Evolutionary conservation across 2,329 filamentous ascomycete species (phyloP).

Genomic region (Anthostomella pinea): DNA sequence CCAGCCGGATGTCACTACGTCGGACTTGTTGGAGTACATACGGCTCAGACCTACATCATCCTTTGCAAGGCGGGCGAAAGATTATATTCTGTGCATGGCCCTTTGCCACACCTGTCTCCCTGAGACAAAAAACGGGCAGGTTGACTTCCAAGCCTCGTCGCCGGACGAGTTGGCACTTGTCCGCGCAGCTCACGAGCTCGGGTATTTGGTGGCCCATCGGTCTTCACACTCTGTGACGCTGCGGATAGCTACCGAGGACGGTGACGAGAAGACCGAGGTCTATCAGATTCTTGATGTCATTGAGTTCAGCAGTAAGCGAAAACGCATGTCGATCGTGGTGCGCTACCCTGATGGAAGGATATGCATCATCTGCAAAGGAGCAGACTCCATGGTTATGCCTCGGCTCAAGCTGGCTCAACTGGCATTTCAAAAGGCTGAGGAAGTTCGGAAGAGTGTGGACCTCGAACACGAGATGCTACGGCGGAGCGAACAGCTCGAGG

Average conservation of each 20-base stretch:
- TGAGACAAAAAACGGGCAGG: constrained; percentile 67
- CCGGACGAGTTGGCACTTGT: constrained; percentile 89
- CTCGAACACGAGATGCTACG: constrained; percentile 55
- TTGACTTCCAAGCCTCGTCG: constrained; percentile 84
- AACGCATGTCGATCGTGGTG: constrained; percentile 86
- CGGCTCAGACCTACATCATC: constrained; percentile 69
- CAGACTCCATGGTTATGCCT: constrained; percentile 79
- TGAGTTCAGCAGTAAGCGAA: constrained; percentile 85
- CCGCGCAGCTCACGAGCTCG: constrained; percentile 79
- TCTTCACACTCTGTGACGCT: constrained; percentile 67
- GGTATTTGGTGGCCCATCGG: constrained; percentile 72
- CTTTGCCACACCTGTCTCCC: constrained; percentile 90
- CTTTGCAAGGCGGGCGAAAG: constrained; percentile 75
- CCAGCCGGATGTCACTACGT: constrained; percentile 61
- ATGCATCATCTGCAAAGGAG: constrained; percentile 85
- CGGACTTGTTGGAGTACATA: constrained; percentile 76
- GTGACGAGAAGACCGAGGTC: constrained; percentile 49
- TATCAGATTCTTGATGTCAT: constrained; percentile 85
- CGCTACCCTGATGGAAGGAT: constrained; percentile 81
- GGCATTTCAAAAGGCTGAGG: constrained; percentile 71
- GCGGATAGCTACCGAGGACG: constrained; percentile 37
- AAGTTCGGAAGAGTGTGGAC: constrained; percentile 61
- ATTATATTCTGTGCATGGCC: constrained; percentile 81
- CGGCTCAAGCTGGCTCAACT: constrained; percentile 70
- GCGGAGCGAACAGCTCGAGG: constrained; percentile 53